Evolutionary conservation across 75 land plant species (phyloP), one percentile per base, ranked within the genome.

Genomic region (Picea glauca): DNA sequence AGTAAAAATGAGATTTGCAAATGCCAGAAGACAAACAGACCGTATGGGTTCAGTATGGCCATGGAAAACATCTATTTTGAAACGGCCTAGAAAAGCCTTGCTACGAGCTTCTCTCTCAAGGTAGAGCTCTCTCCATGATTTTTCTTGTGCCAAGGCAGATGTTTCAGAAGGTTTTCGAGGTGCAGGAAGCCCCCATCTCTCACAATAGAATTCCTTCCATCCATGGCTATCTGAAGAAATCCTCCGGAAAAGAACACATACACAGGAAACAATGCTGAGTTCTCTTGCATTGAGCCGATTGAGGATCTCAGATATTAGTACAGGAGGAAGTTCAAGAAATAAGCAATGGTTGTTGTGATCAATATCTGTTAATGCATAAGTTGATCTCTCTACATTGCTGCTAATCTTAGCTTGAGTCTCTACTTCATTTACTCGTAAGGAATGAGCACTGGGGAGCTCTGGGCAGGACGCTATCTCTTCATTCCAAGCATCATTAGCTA

Each of bases 191-290:
- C 99, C 99, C 99, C 99, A 96, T 72, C 97, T 85, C 87, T 96
- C 92, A 74, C 88, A 91, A 65, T 96, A 96, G 70, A 91, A 96
- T 2, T 92, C 85, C 88, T 94, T 91, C 99, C 99, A 96, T 0
- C 91, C 95, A 64, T 86, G 79, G 62, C 96, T 96, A 57, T 94
- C 93, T 0, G 95, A 92, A 0, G 95, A 90, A 74, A 96, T 56
- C 65, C 82, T 84, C 64, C 88, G 65, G 58, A 96, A 88, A 64
- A 77, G 66, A 26, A 89, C 84, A 11, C 93, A 92, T 15, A 95
- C 95, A 83, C 99, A 96, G 13, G 98, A 92, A 14, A 94, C 84
- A 18, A 92, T 74, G 43, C 94, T 90, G 31, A 96, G 95, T 80
- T 91, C 97, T 62, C 91, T 91, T 3, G 99, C 88, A 74, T 88